A percentile compares a stretch with the other conserved stretches of the same genome.
Conservation (phyloP, 2,329 filamentous ascomycete species). For the Diaporthe sp. region DNA sequence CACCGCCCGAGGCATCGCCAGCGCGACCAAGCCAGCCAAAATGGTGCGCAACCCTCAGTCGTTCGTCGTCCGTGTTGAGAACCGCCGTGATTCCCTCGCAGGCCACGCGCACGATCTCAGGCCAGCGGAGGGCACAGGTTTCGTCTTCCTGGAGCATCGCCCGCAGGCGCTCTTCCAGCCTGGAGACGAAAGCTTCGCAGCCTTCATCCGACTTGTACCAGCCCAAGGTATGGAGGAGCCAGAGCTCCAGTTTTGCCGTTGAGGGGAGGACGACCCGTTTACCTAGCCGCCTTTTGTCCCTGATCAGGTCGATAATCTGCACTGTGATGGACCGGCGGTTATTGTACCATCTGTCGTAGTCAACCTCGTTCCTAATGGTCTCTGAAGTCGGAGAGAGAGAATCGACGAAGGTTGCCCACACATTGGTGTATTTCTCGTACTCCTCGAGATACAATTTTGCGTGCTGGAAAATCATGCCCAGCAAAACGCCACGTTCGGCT, state of each 20-base stretch:
- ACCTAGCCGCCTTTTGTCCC: background rate
- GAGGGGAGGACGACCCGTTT: background rate
- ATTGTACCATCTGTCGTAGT: background rate
- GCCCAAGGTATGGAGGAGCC: background rate
- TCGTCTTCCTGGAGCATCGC: background rate
- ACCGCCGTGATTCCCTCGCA: background rate
- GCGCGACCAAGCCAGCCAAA: background rate
- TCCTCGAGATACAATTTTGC: constrained; percentile 6
- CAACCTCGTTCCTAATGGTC: background rate
- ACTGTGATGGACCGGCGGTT: background rate
- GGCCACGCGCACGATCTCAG: background rate
- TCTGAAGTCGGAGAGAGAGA: background rate
- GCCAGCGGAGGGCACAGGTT: background rate
- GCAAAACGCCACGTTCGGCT: background rate
- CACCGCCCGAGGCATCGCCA: background rate
- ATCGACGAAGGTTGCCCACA: background rate
- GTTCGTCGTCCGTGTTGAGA: background rate
- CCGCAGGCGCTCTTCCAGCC: constrained; percentile 1
- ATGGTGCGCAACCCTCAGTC: background rate
- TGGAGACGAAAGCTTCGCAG: background rate
- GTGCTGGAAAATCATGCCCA: constrained; percentile 13
- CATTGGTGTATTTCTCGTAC: background rate
- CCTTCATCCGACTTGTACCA: background rate
- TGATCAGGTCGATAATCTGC: background rate
- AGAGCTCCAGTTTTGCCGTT: constrained; percentile 14